Conservation (phyloP, 2,329 filamentous ascomycete genomes). For the Cytospora leucostoma region DNA sequence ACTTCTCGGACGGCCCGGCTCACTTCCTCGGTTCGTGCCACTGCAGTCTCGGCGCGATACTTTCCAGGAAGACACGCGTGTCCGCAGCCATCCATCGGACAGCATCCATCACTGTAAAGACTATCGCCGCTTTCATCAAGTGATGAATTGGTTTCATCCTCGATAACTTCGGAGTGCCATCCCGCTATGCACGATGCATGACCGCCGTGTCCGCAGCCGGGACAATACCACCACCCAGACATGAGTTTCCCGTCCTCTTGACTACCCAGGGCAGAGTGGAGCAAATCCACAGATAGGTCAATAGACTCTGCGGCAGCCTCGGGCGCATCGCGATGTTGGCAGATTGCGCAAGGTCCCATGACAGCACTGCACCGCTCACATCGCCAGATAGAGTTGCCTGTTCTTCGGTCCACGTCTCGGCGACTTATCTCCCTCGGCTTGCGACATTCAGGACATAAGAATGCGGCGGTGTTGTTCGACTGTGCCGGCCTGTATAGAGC, state of each 20-base stretch:
- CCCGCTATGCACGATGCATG: slow-evolving; percentile 60
- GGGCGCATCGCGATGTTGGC: slow-evolving; percentile 53
- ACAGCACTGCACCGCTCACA: slow-evolving; percentile 57
- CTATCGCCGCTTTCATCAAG: slow-evolving; percentile 14
- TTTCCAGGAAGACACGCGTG: slow-evolving; percentile 62
- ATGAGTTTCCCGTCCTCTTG: slow-evolving; percentile 33
- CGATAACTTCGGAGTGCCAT: slow-evolving; percentile 52
- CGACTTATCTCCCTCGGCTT: slow-evolving; percentile 58
- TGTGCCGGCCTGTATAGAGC: slow-evolving; percentile 57
- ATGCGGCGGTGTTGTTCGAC: slow-evolving; percentile 54
- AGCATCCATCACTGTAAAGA: slow-evolving; percentile 55
- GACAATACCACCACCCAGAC: slow-evolving; percentile 64
- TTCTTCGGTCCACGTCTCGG: slow-evolving; percentile 36
- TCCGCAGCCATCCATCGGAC: slow-evolving; percentile 65
- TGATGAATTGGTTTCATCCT: slow-evolving; percentile 32
- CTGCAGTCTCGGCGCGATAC: slow-evolving; percentile 52
- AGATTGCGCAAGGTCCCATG: slow-evolving; percentile 61
- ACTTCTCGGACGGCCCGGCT: slow-evolving; percentile 48
- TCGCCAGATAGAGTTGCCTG: slow-evolving; percentile 50
- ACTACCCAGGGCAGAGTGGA: neutral
- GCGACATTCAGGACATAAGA: slow-evolving; percentile 57
- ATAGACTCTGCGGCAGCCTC: slow-evolving; percentile 35
- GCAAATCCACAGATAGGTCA: slow-evolving; percentile 7
- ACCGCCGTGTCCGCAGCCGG: slow-evolving; percentile 63
- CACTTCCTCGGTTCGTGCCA: slow-evolving; percentile 53